Evolutionary conservation across 2,329 filamentous ascomycete genomes (phyloP), one percentile per base, ranked within the genome.

Genomic region (Aspergillus neoniger): DNA sequence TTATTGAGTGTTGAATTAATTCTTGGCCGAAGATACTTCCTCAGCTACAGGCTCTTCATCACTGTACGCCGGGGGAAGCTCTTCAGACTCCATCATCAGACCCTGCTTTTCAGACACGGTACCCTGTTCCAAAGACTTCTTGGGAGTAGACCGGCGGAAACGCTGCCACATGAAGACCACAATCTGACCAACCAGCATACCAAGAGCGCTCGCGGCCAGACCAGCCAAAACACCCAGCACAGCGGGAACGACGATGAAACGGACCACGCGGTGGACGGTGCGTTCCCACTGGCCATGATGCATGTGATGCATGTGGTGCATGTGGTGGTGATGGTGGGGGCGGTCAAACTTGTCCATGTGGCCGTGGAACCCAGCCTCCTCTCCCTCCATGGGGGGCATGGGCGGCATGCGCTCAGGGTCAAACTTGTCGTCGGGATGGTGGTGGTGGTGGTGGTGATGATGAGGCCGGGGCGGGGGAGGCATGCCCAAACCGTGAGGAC

Each of bases 121-220:
- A 17, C 74, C 77, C 36, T 72, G 66, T 60, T 78, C 76, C 58
- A 70, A 64, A 38, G 69, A 66, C 47, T 73, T 69, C 50, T 67
- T 58, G 28, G 63, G 65, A 25, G 68, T 62, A 51, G 69, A 69
- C 21, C 74, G 73, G 52, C 73, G 76, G 65, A 74, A 76, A 59
- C 74, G 75, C 53, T 74, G 70, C 79, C 80, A 81, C 49, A 82
- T 52, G 67, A 78, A 80, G 30, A 80, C 72, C 44, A 81, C 73
- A 30, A 74, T 66, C 67, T 81, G 79, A 30, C 79, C 80, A 48
- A 81, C 71, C n/a, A 82, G 67, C 77, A 81, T 79, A 50, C 79
- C 80, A 47, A 82, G 64, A 9, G 76, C 77, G 61, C 76, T 79
- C 28, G 80, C 79, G 47, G 76, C 72, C 57, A 82, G 66, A 59